Evolutionary conservation across 2,329 filamentous ascomycete species (phyloP), one percentile per base, ranked within the genome.

Genomic region (Stemphylium lycopersici): DNA sequence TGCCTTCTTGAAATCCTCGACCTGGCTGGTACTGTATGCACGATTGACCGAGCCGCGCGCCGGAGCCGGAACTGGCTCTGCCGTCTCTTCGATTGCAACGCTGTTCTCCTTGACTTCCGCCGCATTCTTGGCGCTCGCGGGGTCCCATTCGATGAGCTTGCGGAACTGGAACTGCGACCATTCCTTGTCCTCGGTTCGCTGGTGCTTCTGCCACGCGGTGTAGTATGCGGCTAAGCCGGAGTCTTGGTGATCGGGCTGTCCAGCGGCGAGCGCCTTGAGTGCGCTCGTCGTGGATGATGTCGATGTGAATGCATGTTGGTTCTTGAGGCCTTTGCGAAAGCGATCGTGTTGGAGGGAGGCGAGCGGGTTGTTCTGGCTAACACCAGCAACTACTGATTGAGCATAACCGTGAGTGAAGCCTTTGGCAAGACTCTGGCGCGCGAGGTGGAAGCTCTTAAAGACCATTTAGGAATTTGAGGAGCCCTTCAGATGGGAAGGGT

Each of bases 321-420:
- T 86, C 70, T 90, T 77, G 58, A 77, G 78, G 41, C 81, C 78
- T 59, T 78, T 77, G 51, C 78, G 79, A 69, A 82, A 80, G 51
- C 78, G 71, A 41, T 72, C 71, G 55, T 74, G 69, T 66, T 70
- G 72, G 68, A 87, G 79, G 37, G 82, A 78, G 59, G 81, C 82
- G 54, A 86, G 76, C 38, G 80, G 78, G 52, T 82, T 83, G 65
- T 83, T 82, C 60, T 84, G 81, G 37, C 91, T 74, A 80, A 87
- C 83, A 70, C 92, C 93, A 73, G 95, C 95, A 80, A 99, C 92
- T 79, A 98, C 89, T 61, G 93, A 96, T 78, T 98, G 93, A 69
- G 93, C 93, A 85, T 97, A 98, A 80, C 93, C 93, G 86, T 98
- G 91, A 77, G 91, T 93, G 78, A 98, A 90, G 73, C 93, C 92